Evolutionary conservation across 257 asterid genomes (phyloP).

Genomic region (Solanum appendiculatum): DNA sequence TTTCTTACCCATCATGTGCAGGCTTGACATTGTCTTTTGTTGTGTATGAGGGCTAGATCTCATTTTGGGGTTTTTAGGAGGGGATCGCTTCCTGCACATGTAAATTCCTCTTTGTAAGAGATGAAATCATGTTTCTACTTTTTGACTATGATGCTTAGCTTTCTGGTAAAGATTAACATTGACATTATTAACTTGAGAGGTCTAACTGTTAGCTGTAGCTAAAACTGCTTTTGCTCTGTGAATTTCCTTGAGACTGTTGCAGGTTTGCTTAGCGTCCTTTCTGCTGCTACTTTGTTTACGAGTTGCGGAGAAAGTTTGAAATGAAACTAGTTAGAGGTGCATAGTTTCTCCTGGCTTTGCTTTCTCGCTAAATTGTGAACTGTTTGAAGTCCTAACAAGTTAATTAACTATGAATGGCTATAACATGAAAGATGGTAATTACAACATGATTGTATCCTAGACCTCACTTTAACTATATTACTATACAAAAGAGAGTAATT

Average conservation of each 20-base stretch:
- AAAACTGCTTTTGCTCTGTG: background rate
- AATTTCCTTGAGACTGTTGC: background rate
- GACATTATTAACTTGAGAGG: background rate
- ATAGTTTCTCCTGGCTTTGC: background rate
- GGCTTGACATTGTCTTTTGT: background rate
- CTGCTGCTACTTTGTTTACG: background rate
- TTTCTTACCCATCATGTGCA: background rate
- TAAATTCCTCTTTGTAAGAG: background rate
- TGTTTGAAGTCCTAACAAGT: background rate
- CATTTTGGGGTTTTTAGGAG: slow-evolving; percentile 38
- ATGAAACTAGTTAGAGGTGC: background rate
- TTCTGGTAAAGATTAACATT: background rate
- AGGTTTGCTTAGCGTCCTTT: background rate
- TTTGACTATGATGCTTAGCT: background rate
- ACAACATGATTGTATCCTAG: no score
- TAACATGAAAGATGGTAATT: background rate
- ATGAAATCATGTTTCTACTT: background rate
- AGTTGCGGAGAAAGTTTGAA: background rate
- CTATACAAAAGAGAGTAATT: no score
- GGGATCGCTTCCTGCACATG: slow-evolving; percentile 20
- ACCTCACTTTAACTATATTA: no score
- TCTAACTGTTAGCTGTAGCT: background rate
- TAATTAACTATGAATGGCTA: background rate
- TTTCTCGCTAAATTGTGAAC: background rate
- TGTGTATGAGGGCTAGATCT: slow-evolving; percentile 12